Base-by-base conservation (phyloP, 2,329 filamentous ascomycete genomes). In the Amesomyces nigricolor region DNA sequence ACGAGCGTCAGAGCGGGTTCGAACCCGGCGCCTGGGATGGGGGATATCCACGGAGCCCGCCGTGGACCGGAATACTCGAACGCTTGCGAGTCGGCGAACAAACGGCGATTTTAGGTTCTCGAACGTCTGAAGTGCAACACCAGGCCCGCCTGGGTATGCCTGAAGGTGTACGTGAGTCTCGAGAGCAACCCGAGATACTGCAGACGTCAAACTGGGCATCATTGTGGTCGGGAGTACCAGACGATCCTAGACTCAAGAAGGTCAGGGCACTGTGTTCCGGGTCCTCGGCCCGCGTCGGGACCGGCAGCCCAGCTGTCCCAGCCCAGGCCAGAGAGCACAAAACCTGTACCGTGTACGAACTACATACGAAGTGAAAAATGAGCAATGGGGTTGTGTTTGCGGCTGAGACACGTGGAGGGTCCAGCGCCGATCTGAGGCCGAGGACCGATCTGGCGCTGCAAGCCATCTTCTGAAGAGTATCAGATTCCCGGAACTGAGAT, bases 261-360 rank as follows among this genome's bases (percentile, higher is more conserved):
- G 4, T 7, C 3, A 26, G 39, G 37, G 45, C 40, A 32, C 22
- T 45, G 47, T 45, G 32, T 6, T 38, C 38, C 17, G 14, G 45
- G n/a, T 6, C 3, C 13, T 59, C 57, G 51, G 47, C n/a, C 51
- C 54, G 54, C 51, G 37, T 51, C 47, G 47, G 53, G 45, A 26
- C 42, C 54, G 35, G 47, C 30, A 47, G 32, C 32, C 32, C 8
- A 35, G 32, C 32, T 35, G 7, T n/a, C 38, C 32, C 39, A 48
- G 46, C 17, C n/a, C 4, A 40, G 14, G 17, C n/a, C 38, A 49
- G n/a, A 30, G 11, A n/a, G n/a, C 14, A 29, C 38, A 14, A 16
- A 7, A 14, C 11, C 5, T 26, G 22, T 26, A 26, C 6, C 22
- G 22, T 26, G 22, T 26, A 26, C 22, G 22, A 26, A 26, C 22